phyloP scores from a whole-genome alignment of 2,329 filamentous ascomycete species.

The Stemphylium lycopersici region DNA sequence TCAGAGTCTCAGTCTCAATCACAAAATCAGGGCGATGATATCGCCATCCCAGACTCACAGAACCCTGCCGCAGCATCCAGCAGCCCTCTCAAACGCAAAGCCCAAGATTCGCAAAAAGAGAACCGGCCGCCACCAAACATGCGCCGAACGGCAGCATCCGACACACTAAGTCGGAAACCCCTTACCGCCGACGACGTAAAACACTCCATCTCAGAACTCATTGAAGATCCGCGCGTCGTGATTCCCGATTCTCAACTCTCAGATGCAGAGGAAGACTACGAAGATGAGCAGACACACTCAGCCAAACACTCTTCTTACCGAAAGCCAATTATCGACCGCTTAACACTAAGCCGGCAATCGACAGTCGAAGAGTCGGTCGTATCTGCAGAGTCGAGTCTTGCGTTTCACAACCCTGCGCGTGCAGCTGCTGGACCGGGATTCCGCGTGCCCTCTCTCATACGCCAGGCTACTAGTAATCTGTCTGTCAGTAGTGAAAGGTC shows the following conservation, averaged over 20 bases:
- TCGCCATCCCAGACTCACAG: conserved; percentile 50
- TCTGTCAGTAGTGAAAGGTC: conserved; percentile 42
- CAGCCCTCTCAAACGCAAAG: conserved; percentile 49
- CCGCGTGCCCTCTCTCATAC: conserved; percentile 73
- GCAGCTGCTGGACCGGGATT: conserved; percentile 53
- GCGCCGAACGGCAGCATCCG: conserved; percentile 64
- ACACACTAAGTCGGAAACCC: conserved; percentile 66
- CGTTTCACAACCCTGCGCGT: conserved; percentile 60
- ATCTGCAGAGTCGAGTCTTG: conserved; percentile 53
- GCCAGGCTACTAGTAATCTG: conserved; percentile 69
- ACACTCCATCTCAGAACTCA: conserved; percentile 80
- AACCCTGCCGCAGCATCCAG: conserved; percentile 12
- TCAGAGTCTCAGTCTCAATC: conserved; percentile 31
- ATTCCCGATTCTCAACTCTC: conserved; percentile 61
- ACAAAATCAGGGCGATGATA: conserved; percentile 17
- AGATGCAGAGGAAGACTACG: conserved; percentile 49
- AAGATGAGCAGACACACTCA: conserved; percentile 14
- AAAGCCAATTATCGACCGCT: conserved; percentile 70
- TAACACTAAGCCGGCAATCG: conserved; percentile 67
- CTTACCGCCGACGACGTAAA: conserved; percentile 80
- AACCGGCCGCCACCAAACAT: conserved; percentile 62
- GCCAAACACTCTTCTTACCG: conserved; percentile 46
- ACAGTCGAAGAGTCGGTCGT: conserved; percentile 34
- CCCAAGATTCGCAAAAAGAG: conserved; percentile 52
- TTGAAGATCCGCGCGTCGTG: conserved; percentile 66